phyloP scores from a whole-genome alignment of 225 moss, liverwort and hornwort genomes.

The Ulota crispa region DNA sequence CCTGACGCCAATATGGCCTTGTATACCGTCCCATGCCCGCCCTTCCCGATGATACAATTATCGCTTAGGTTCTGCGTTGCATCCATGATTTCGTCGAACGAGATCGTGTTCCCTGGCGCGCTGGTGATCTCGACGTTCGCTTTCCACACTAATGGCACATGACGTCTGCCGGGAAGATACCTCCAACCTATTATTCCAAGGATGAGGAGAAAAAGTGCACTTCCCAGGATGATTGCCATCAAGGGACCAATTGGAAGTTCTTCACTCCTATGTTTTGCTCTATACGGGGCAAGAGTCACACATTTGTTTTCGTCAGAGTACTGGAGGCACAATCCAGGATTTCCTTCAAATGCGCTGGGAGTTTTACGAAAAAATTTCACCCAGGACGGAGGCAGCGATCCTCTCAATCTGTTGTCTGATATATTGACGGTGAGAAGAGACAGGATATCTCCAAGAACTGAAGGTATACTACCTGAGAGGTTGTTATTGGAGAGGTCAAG shows the following conservation, averaged over 20 bases:
- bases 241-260: conserved; percentile 36
- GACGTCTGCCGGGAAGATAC: conserved; percentile 30
- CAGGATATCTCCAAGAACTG: conserved; percentile 32
- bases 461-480: conserved; percentile 51
- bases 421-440: conserved; percentile 50
- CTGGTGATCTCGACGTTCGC: conserved; percentile 40
- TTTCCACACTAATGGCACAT: conserved; percentile 40
- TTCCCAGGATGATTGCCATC: conserved; percentile 44
- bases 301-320: conserved; percentile 36
- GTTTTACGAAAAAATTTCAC: conserved; percentile 29
- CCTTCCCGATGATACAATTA: conserved; percentile 52
- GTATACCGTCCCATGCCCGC: conserved; percentile 64
- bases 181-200: conserved; percentile 36
- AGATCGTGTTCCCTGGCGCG: conserved; percentile 35
- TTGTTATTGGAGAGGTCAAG: conserved; percentile 55
- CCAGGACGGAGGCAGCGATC: conserved; percentile 48
- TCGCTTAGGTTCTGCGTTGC: conserved; percentile 62
- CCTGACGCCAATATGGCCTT: conserved; percentile 43
- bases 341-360: conserved; percentile 50
- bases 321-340: conserved; percentile 54
- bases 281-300: not conserved
- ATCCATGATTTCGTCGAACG: conserved; percentile 61
- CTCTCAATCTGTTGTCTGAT: conserved; percentile 50
- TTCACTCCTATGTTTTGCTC: not conserved
- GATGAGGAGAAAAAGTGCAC: conserved; percentile 35